Evolutionary conservation across 306 rosid genomes (phyloP), one percentile per base, ranked within the genome.

Genomic region (Malus asiatica): DNA sequence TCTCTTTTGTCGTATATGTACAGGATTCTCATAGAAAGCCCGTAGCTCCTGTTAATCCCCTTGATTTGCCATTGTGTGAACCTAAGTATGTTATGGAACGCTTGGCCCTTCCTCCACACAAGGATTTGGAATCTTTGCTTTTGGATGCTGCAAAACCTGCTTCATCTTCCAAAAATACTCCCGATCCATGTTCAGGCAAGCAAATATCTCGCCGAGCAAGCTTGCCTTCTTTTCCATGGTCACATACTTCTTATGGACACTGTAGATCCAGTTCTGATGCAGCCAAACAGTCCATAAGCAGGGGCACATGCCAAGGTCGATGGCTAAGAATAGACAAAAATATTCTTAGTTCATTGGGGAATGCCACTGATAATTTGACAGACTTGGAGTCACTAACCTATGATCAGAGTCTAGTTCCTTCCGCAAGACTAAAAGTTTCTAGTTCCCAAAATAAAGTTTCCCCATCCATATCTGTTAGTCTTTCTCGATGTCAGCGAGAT

Each of bases 191-290:
- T 58, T 69, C 89, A 19, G 84, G 87, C 80, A 92, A 89, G 91
- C 96, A 89, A 83, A 84, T 85, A 76, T 77, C 86, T 77, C 93
- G 93, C 68, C 84, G 88, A 55, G 86, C 87, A 52, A 90, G 91
- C 88, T 89, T 96, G 88, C 89, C 92, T 16, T 83, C 97, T 58
- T 90, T 92, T 87, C 87, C 88, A 44, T 96, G 99, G 99, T 96
- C 98, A 55, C 91, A 96, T 81, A 71, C 88, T 78, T 90, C 87
- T 67, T 90, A 82, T 73, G 91, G 96, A 61, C 88, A 90, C 76
- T 88, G 85, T 85, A 89, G 96, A 88, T 78, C 84, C 72, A 92
- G 79, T 87, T 88, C 91, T 18, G 99, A 96, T 75, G 72, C 87
- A 23, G 85, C 81, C 75, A 96, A 89, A 82, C 78, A 84, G 66